These are phyloP conservation scores for Amorphotheca resinae DNA, from an alignment of 495 filamentous ascomycete genomes.

Conservation along the genomic window DNA sequence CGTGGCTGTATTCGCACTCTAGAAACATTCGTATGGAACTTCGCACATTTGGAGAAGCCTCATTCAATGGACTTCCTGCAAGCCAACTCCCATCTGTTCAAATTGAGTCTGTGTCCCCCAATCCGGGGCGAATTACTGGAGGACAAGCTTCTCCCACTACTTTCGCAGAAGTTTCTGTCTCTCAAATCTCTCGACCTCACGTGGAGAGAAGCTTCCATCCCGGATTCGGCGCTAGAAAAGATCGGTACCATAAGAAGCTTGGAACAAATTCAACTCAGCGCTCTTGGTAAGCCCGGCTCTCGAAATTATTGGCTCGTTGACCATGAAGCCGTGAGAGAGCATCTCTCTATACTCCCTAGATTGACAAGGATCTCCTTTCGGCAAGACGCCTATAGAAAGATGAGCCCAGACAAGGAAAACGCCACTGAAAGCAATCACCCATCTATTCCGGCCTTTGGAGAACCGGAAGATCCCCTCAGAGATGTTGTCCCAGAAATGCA, in stretches of 20 bases:
- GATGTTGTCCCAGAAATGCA: not conserved
- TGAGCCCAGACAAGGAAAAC: not conserved
- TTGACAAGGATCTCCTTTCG: not conserved
- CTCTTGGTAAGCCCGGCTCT: not conserved
- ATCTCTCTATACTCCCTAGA: not conserved
- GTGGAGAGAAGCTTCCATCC: not conserved
- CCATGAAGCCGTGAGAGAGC: not conserved
- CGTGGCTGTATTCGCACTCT: not conserved
- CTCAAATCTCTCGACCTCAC: not conserved
- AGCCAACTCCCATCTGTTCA: not conserved
- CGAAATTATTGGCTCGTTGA: not conserved
- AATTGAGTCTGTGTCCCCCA: not conserved
- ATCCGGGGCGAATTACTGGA: not conserved
- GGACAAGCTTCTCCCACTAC: not conserved
- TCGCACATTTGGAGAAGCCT: not conserved
- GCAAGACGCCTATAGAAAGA: not conserved
- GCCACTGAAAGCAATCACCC: not conserved
- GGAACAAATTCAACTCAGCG: not conserved
- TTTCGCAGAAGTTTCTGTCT: not conserved
- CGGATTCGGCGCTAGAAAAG: not conserved
- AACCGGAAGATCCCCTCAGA: not conserved
- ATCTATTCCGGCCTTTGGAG: not conserved
- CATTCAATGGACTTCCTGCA: not conserved
- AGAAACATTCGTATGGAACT: not conserved
- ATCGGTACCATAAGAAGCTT: not conserved